Evolutionary conservation across 331 rosid species (phyloP), one percentile per base, ranked within the genome.

Genomic region (Saraca asoca): DNA sequence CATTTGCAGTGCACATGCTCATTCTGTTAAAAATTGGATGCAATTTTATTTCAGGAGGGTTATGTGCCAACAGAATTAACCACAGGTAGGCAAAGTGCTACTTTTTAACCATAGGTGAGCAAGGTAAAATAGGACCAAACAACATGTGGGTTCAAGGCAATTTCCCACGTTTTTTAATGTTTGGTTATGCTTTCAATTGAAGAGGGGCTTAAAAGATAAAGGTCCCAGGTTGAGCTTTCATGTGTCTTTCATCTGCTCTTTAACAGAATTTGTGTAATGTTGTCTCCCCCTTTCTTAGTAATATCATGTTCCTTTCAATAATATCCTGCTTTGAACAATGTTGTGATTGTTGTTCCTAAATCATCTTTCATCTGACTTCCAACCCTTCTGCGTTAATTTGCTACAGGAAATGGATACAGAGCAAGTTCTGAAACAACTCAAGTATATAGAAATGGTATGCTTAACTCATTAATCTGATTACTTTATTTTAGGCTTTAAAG

Each of bases 351-450:
- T 48, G 9, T 29, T 58, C 5, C 41, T 52, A 50, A 62, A 49
- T 69, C 51, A 13, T 10, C 31, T 41, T 68, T 35, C 15, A 33
- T 24, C 60, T 10, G 50, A 54, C 29, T 15, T 35, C 14, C 62
- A 31, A n/a, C 46, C 5, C 59, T 33, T 20, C 44, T n/a, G 16
- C 24, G 48, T 77, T 42, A 50, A 58, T 64, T 62, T 70, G 64
- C 58, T 68, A 64, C 89, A 92, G 98, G 96, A 92, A 79, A 58
- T 84, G 78, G 95, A 89, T 71, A 92, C 88, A 5, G 85, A 80
- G 20, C 71, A 84, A 70, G 85, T 89, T 79, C 73, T 80, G 60
- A 85, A 82, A 82, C 96, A 92, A 78, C 80, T 89, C 66, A 92
- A 85, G 85, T 85, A 84, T 80, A 71, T 85, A 71, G 93, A 92